A percentile compares a stretch with the other conserved stretches of the same genome.
These are phyloP conservation scores for Ehretia macrophylla DNA, from an alignment of 257 asterid genomes.

Conservation along the genomic window DNA sequence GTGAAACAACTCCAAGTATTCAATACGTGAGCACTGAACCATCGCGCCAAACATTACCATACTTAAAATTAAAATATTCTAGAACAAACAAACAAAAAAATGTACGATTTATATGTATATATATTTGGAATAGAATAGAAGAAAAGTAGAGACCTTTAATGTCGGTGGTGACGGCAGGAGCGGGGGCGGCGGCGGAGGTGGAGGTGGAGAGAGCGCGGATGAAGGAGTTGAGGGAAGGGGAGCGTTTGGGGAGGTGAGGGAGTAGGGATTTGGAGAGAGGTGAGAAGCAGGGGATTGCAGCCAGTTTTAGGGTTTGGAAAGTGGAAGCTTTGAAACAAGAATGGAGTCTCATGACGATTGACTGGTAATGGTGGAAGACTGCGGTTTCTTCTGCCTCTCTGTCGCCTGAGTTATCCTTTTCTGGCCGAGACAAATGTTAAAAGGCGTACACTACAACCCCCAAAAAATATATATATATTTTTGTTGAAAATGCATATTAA, in stretches of 20 bases:
- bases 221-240: conserved; percentile 14
- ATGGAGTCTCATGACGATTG: conserved; percentile 45
- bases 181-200: conserved; percentile 34
- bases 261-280: conserved; percentile 15
- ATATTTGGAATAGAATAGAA: background rate
- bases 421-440: too few species aligned
- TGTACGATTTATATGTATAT: background rate
- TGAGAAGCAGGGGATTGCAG: conserved; percentile 24
- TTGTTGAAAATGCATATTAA: too few species aligned
- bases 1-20: too few species aligned
- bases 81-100: background rate
- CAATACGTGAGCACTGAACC: too few species aligned
- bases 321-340: conserved; percentile 24
- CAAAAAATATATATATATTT: too few species aligned
- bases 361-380: too few species aligned
- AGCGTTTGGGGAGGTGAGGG: conserved; percentile 31
- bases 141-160: conserved; percentile 28
- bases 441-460: too few species aligned
- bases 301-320: conserved; percentile 33
- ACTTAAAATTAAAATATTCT: background rate
- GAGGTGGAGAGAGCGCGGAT: conserved; percentile 34
- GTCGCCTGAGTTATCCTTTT: background rate
- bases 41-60: too few species aligned
- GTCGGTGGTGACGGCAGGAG: conserved; percentile 13
- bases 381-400: background rate